Conservation (phyloP, 345 rosid species). For the Ailanthus altissimus region DNA sequence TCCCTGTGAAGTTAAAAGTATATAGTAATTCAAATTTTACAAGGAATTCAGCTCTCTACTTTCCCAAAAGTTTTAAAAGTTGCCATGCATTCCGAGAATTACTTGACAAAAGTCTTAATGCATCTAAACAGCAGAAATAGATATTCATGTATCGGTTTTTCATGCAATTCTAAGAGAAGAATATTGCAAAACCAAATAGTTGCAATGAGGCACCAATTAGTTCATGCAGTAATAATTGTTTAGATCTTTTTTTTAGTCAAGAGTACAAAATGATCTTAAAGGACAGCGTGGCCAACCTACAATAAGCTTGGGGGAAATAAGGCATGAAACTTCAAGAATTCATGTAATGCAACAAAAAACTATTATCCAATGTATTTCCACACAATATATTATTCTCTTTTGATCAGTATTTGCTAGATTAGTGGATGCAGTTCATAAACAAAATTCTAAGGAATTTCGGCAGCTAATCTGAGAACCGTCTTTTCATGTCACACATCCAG, state of each 20-base stretch:
- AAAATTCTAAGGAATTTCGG: neutral
- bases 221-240: neutral
- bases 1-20: slow-evolving; percentile 49
- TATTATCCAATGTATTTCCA: neutral
- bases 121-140: neutral
- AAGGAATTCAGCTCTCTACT: neutral
- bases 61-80: neutral
- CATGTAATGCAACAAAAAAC: neutral
- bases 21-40: neutral
- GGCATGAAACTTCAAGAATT: neutral
- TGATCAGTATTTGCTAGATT: neutral
- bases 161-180: neutral
- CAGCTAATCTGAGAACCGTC: neutral
- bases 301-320: no score
- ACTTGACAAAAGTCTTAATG: neutral
- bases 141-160: neutral
- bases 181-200: neutral
- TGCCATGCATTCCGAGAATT: neutral
- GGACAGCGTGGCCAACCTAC: neutral
- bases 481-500: neutral
- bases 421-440: neutral
- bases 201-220: neutral
- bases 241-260: neutral
- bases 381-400: neutral
- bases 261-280: neutral